Percentiles rank a stretch among this genome's conserved stretches.
Conservation (phyloP, 176 grass and related monocot species). For the Raddia distichophylla region DNA sequence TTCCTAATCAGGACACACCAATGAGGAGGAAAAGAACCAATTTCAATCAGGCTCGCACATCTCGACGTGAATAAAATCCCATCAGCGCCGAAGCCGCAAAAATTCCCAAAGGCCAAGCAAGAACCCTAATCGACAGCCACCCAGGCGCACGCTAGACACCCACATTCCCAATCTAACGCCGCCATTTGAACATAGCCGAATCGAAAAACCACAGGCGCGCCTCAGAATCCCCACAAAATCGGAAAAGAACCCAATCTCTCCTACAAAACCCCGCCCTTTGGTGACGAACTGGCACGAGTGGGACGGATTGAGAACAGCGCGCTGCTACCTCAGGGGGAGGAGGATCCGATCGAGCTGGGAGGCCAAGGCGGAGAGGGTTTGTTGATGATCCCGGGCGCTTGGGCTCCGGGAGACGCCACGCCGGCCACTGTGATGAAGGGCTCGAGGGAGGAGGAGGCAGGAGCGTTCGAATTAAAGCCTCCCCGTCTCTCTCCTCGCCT, state of each 20-base stretch:
- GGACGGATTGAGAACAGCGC: background rate
- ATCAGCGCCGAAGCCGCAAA: background rate
- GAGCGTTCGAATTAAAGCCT: slow-evolving; percentile 92
- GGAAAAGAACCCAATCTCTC: background rate
- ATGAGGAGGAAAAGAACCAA: background rate
- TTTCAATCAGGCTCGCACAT: background rate
- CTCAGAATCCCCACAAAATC: background rate
- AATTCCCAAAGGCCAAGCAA: background rate
- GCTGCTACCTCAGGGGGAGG: slow-evolving; percentile 38
- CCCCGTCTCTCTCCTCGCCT: background rate
- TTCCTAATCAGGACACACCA: background rate
- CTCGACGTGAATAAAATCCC: background rate
- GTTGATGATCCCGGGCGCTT: slow-evolving; percentile 12
- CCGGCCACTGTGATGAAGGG: slow-evolving; percentile 26
- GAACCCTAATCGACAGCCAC: slow-evolving; percentile 18
- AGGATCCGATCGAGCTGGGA: background rate
- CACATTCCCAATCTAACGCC: background rate
- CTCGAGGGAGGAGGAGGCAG: slow-evolving; percentile 50
- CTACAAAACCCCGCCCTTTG: background rate
- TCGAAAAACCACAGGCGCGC: background rate
- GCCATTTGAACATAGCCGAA: background rate
- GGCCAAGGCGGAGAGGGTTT: slow-evolving; percentile 36
- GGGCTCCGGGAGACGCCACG: slow-evolving; percentile 21
- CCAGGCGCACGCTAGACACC: background rate
- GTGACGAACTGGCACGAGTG: background rate